Conservation (phyloP, 805 yeast species). For the Saccharomycopsis lassenensis region DNA sequence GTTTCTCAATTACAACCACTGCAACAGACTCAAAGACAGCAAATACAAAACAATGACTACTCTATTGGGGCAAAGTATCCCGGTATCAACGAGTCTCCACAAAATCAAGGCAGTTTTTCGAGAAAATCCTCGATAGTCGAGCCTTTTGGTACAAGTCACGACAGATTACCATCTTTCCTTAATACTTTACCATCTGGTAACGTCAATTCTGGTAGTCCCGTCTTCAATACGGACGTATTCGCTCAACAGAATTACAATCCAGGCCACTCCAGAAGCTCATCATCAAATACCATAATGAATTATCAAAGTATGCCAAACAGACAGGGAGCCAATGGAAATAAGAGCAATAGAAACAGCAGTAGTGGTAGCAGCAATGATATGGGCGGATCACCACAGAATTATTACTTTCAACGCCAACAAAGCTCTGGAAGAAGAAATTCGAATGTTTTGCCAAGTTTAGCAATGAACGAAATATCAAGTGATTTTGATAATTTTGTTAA, state of each 20-base stretch:
- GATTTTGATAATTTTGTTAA: constrained; percentile 29
- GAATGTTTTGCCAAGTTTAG: constrained; percentile 23
- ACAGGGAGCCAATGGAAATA: constrained; percentile 18
- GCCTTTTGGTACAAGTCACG: neutral
- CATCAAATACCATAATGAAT: constrained; percentile 11
- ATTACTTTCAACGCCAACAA: too few species aligned
- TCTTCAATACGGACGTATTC: constrained; percentile 16
- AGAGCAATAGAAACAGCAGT: constrained; percentile 18
- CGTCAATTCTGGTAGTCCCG: constrained; percentile 5
- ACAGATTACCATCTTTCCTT: constrained; percentile 4
- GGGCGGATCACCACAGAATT: neutral
- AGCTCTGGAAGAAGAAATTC: constrained; percentile 21
- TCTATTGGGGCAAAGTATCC: too few species aligned
- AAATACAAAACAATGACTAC: too few species aligned
- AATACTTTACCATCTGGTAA: neutral
- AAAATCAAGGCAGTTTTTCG: too few species aligned
- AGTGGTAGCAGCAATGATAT: constrained; percentile 19
- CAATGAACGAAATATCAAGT: constrained; percentile 21
- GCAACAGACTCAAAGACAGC: too few species aligned
- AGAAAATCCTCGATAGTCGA: constrained; percentile 6
- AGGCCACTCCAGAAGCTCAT: constrained; percentile 12
- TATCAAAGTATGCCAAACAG: constrained; percentile 9
- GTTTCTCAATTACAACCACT: too few species aligned
- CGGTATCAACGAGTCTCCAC: too few species aligned
- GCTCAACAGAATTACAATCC: neutral